Conservation (phyloP, 768 basidiomycete species). For the Tubosaeta brunneosetosa region DNA sequence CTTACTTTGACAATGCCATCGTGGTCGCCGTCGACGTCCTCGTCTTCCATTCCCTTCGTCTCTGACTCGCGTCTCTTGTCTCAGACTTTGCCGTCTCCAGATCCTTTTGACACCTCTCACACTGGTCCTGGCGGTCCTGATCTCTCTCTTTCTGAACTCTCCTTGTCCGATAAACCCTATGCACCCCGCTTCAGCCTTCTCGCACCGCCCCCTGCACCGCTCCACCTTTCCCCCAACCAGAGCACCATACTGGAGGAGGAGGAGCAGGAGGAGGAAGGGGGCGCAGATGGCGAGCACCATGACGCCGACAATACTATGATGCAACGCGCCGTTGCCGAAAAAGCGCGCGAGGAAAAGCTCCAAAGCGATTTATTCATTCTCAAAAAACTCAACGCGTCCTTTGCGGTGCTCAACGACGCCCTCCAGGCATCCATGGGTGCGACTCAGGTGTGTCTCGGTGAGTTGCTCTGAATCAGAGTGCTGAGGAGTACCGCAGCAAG, state of each 20-base stretch:
- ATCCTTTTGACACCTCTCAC: constrained; percentile 28
- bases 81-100: constrained; percentile 39
- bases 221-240: constrained; percentile 19
- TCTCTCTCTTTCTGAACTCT: constrained; percentile 56
- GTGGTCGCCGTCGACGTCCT: constrained; percentile 30
- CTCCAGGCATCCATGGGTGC: constrained; percentile 57
- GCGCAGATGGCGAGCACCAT: constrained; percentile 11
- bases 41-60: constrained; percentile 22
- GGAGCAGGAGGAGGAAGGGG: constrained; percentile 17
- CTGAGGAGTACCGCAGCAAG: constrained; percentile 40
- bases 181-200: constrained; percentile 32
- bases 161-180: constrained; percentile 34
- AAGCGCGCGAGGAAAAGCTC: constrained; percentile 63
- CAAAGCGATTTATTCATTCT: constrained; percentile 70
- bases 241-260: constrained; percentile 23
- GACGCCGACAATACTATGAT: constrained; percentile 24
- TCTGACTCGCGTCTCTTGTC: constrained; percentile 42
- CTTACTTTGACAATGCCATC: constrained; percentile 21
- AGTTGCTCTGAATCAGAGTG: not conserved
- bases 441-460: constrained; percentile 53
- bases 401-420: constrained; percentile 65
- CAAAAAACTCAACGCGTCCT: constrained; percentile 66
- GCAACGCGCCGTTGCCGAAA: constrained; percentile 24
- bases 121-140: constrained; percentile 46
- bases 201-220: constrained; percentile 22